Evolutionary conservation across 2,329 filamentous ascomycete species (phyloP), one percentile per base, ranked within the genome.

Genomic region (Arthrobotrys sphaeroides): DNA sequence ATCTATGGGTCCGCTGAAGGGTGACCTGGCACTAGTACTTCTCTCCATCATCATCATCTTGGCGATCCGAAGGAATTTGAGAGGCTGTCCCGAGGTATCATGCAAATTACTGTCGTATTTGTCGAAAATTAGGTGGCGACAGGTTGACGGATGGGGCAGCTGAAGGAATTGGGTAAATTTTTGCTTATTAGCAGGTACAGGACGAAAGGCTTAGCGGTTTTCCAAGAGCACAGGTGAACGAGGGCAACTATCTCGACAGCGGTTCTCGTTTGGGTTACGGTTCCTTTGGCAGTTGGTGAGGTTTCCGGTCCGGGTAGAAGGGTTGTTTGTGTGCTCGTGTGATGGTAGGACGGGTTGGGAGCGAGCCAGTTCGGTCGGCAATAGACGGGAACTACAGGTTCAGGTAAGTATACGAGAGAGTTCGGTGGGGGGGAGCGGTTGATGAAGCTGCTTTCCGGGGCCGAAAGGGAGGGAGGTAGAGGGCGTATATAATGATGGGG

Each of bases 11-110:
- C 72, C 72, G 40, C 72, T 75, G 24, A 75, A 75, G 31, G 72
- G 72, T 49, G 72, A 75, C 70, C 70, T 74, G 55, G 70, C 70
- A 66, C 70, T 74, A 22, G 70, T 74, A 42, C 72, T 75, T 69
- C 72, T 75, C 57, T 75, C 72, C 72, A 75, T 75, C 72, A 75
- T 75, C 72, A 75, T 75, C 72, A 75, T 75, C 72, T 75, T 75
- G 72, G 66, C 55, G 45, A 57, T 49, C 64, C 40, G 24, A 36
- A 20, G 10, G 33, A 61, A 47, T 40, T 57, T 61, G 66, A 28
- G 13, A 33, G 7, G 40, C n/a, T 42, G 18, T 53, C 45, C 38
- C 68, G 42, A 57, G 26, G 9, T 57, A 26, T 24, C 68, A 57
- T 59, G 57, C 60, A 65, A 61, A 18, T 68, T 38, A 33, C 13